Percentiles rank a stretch among this genome's conserved stretches.
phyloP scores from a whole-genome alignment of 805 yeast genomes.

The Lipomyces sp. region DNA sequence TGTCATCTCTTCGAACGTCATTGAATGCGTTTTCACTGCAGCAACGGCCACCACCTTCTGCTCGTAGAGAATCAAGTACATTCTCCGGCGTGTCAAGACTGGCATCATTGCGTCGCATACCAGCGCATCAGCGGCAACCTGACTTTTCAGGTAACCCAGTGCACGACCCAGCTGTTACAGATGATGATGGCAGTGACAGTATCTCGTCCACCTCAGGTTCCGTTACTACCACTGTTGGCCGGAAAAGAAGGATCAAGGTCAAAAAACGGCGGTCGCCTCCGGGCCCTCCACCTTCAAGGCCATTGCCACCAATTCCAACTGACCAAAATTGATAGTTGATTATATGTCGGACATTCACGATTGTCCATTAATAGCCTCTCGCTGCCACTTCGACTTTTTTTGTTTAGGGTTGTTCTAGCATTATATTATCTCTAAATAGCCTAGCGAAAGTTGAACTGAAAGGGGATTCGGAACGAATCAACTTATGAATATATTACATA shows the following conservation, averaged over 20 bases:
- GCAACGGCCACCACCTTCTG: slow-evolving; percentile 11
- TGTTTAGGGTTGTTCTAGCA: background rate
- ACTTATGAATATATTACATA: background rate
- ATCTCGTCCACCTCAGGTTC: background rate
- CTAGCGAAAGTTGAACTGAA: no score
- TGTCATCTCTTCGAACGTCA: slow-evolving; percentile 17
- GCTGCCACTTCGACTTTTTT: no score
- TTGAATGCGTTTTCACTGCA: slow-evolving; percentile 10
- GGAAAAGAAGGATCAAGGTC: slow-evolving; percentile 3
- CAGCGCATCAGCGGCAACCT: slow-evolving; percentile 9
- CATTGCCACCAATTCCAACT: slow-evolving; percentile 23
- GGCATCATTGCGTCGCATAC: slow-evolving; percentile 13
- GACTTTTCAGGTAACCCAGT: background rate
- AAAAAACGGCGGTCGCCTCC: background rate
- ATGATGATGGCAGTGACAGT: background rate
- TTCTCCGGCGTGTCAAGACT: slow-evolving; percentile 14
- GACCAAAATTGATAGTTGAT: background rate
- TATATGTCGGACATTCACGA: background rate
- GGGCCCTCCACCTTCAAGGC: slow-evolving; percentile 20
- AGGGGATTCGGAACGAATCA: background rate
- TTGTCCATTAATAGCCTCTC: no score
- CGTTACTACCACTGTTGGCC: background rate
- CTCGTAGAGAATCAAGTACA: slow-evolving; percentile 29
- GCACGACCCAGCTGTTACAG: background rate
- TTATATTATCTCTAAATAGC: background rate